Conservation (phyloP, 495 filamentous ascomycete species). For the Poronia punctata region DNA sequence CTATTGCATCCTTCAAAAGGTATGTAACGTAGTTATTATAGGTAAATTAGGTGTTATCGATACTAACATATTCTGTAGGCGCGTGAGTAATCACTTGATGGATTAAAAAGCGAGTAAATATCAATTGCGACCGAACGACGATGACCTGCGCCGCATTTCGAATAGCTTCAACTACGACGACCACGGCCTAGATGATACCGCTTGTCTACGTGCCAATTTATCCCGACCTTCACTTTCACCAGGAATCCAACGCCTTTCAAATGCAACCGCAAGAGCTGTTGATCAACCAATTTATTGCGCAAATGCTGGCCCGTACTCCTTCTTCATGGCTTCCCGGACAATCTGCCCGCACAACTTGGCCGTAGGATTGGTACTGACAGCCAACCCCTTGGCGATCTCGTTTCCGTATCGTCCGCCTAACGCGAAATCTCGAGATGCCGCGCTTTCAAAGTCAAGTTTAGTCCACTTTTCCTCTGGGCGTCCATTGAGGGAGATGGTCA, state of each 20-base stretch:
- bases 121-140: not conserved
- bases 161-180: too few species aligned
- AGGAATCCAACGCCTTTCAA: too few species aligned
- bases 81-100: not conserved
- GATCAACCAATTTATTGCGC: slow-evolving; percentile 15
- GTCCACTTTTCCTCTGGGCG: slow-evolving; percentile 36
- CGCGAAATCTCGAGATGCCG: slow-evolving; percentile 67
- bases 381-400: slow-evolving; percentile 65
- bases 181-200: too few species aligned
- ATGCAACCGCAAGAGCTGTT: not conserved
- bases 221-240: too few species aligned
- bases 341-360: slow-evolving; percentile 85
- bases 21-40: slow-evolving; percentile 17
- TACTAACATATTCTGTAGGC: not conserved
- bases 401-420: slow-evolving; percentile 72
- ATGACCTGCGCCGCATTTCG: not conserved
- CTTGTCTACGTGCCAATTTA: too few species aligned
- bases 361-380: slow-evolving; percentile 77
- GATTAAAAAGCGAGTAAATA: not conserved
- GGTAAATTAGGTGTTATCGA: not conserved
- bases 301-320: slow-evolving; percentile 51
- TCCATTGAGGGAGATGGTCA: slow-evolving; percentile 14
- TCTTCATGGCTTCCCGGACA: slow-evolving; percentile 77
- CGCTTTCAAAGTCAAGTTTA: slow-evolving; percentile 58
- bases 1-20: slow-evolving; percentile 41